Conservation (phyloP, 352 stramenopile genomes). For the Bremia lactucae region DNA sequence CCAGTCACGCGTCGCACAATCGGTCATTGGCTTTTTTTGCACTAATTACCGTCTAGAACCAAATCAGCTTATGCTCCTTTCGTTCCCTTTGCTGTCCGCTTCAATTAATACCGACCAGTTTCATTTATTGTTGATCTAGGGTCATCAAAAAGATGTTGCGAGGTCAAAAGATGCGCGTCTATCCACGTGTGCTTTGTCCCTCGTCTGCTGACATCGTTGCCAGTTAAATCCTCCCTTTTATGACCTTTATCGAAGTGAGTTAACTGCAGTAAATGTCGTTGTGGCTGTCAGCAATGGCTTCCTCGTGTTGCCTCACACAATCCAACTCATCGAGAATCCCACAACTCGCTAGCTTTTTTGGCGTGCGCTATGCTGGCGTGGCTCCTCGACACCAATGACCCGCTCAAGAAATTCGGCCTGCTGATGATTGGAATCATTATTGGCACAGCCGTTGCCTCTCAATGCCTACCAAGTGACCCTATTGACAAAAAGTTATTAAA, state of each 20-base stretch:
- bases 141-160: conserved; percentile 15
- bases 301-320: conserved; percentile 10
- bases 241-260: too few relatives aligned
- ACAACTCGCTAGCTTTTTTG: conserved; percentile 3
- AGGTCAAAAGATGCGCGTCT: background rate
- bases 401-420: conserved; percentile 16
- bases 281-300: background rate
- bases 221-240: background rate
- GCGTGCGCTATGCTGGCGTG: conserved; percentile 9
- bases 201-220: background rate
- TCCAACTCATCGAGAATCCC: conserved; percentile 8
- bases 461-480: conserved; percentile 11
- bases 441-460: conserved; percentile 8
- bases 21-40: too few relatives aligned
- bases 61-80: too few relatives aligned
- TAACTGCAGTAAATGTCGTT: too few relatives aligned
- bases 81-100: too few relatives aligned
- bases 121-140: conserved; percentile 2
- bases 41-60: too few relatives aligned
- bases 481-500: conserved; percentile 17
- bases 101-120: too few relatives aligned
- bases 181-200: background rate
- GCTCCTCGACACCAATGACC: conserved; percentile 17
- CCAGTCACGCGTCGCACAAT: too few relatives aligned
- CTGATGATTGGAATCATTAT: conserved; percentile 12